These are phyloP conservation scores for Silene noctiflora DNA, from an alignment of 179 eudicot genomes.

Conservation along the genomic window DNA sequence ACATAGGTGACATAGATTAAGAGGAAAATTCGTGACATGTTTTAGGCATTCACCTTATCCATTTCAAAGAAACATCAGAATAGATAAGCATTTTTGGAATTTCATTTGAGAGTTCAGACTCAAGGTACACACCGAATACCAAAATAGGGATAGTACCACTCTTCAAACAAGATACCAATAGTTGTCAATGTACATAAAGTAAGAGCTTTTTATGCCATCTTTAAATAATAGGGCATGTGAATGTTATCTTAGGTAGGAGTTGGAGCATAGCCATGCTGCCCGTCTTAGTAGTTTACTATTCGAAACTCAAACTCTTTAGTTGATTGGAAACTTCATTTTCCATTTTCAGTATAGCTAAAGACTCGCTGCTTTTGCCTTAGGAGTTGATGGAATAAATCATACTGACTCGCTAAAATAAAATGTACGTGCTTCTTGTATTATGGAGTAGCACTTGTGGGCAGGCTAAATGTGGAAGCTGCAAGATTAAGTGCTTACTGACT, in stretches of 20 bases:
- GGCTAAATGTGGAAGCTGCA: neutral
- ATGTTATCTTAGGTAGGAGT: neutral
- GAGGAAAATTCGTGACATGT: no score
- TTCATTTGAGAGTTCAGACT: neutral
- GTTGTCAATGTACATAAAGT: neutral
- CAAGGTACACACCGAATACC: neutral
- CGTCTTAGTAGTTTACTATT: neutral
- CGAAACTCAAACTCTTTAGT: neutral
- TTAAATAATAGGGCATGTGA: neutral
- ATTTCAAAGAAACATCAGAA: no score
- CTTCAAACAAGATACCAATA: neutral
- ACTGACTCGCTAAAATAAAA: neutral
- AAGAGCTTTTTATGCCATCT: neutral
- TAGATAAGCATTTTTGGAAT: neutral
- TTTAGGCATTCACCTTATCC: neutral
- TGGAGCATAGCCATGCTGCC: neutral
- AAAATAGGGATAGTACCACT: neutral
- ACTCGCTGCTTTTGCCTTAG: neutral
- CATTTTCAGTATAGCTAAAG: neutral
- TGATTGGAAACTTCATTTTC: neutral
- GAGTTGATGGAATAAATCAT: neutral
- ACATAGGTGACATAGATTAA: no score
- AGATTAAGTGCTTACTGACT: no score
- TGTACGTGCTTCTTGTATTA: neutral
- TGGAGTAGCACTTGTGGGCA: neutral